phyloP scores from a whole-genome alignment of 2,329 filamentous ascomycete genomes.

The Xylaria sp. region DNA sequence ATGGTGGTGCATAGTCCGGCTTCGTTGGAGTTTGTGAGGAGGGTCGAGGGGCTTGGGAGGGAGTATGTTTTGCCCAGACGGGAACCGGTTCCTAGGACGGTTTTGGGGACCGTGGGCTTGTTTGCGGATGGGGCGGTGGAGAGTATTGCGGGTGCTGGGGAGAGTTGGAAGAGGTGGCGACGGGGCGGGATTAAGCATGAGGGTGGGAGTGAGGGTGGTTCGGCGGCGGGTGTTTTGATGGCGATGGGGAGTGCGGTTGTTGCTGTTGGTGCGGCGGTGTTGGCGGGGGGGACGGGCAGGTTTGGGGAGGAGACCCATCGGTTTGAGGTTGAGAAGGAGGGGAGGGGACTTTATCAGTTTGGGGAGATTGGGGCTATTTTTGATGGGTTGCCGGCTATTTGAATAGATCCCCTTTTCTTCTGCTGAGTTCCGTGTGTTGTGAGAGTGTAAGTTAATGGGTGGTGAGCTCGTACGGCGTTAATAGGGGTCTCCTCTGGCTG shows the following conservation, averaged over 20 bases:
- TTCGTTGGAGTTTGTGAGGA: conserved; percentile 24
- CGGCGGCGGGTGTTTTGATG: conserved; percentile 29
- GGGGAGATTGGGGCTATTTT: conserved; percentile 46
- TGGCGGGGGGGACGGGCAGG: conserved; percentile 39
- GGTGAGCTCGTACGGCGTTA: background rate
- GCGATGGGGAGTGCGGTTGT: conserved; percentile 36
- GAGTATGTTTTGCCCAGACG: conserved; percentile 22
- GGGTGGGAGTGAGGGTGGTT: conserved; percentile 24
- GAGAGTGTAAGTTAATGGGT: background rate
- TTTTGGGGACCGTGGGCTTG: conserved; percentile 20
- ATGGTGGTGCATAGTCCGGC: conserved; percentile 26
- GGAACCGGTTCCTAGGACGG: conserved; percentile 15
- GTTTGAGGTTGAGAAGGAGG: conserved; percentile 35
- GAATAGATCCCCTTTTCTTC: background rate
- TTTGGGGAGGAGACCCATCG: conserved; percentile 42
- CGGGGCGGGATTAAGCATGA: conserved; percentile 30
- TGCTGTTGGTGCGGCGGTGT: conserved; percentile 35
- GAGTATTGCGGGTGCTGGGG: conserved; percentile 30
- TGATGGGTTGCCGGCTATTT: conserved; percentile 24
- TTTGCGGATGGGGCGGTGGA: conserved; percentile 33
- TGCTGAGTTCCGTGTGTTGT: no score
- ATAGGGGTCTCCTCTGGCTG: background rate
- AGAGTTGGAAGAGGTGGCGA: conserved; percentile 34
- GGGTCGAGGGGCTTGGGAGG: conserved; percentile 12
- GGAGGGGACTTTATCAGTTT: conserved; percentile 37